Evolutionary conservation across 140 eudicot genomes (phyloP).

Genomic region (Ambrosia hybrid): DNA sequence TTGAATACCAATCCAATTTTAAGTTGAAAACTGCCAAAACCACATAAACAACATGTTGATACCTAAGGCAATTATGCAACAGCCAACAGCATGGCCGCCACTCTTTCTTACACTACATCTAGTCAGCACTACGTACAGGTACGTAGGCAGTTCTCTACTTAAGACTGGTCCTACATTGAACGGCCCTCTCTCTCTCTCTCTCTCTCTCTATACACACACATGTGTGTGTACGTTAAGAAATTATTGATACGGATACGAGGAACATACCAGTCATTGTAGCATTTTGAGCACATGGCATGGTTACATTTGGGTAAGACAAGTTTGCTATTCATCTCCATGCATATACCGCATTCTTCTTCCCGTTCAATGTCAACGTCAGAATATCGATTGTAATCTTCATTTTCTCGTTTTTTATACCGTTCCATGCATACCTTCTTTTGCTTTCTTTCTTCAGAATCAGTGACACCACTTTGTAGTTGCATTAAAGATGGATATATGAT

Average conservation of each 20-base stretch:
- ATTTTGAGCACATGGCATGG: conserved; percentile 85
- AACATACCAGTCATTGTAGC: conserved; percentile 81
- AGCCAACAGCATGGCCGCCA: too few species aligned
- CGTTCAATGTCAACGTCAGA: conserved; percentile 71
- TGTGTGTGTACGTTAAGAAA: background rate
- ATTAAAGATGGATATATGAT: conserved; percentile 79
- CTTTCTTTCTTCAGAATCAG: conserved; percentile 76
- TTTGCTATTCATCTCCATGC: conserved; percentile 85
- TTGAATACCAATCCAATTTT: too few species aligned
- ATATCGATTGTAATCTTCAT: conserved; percentile 47
- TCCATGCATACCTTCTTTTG: conserved; percentile 80
- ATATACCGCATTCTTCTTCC: conserved; percentile 95
- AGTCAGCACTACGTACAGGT: background rate
- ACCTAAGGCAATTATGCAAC: background rate
- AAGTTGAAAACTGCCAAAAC: too few species aligned
- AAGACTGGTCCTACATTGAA: background rate
- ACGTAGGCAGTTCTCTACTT: background rate
- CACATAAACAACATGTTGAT: background rate
- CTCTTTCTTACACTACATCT: background rate
- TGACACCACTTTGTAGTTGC: conserved; percentile 91
- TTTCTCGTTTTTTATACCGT: conserved; percentile 77
- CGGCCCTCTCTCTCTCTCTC: background rate
- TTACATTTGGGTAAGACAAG: conserved; percentile 83
- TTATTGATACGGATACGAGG: background rate
- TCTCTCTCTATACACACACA: background rate